Percentiles rank a stretch among this genome's conserved stretches.
phyloP scores from a whole-genome alignment of 176 grass and related monocot species.

The barley (Hordeum vulgare) region DNA sequence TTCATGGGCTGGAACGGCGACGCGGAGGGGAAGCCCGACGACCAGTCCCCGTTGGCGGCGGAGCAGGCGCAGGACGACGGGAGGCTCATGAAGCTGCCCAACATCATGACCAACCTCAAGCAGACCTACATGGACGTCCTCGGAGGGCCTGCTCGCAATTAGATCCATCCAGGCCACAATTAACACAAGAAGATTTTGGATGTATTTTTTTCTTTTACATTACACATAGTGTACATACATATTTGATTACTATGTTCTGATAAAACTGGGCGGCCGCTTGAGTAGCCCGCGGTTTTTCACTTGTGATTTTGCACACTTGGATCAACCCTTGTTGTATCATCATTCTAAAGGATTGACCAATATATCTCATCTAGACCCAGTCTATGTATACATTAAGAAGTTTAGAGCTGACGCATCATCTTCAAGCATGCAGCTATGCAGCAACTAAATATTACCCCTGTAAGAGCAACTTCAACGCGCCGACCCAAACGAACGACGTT shows the following conservation, averaged over 20 bases:
- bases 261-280: slow-evolving; percentile 11
- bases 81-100: slow-evolving; percentile 66
- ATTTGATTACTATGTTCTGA: not conserved
- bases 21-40: slow-evolving; percentile 14
- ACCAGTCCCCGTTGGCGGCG: slow-evolving; percentile 6
- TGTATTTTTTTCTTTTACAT: not conserved
- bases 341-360: not conserved
- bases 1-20: slow-evolving; percentile 77
- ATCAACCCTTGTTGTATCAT: not conserved
- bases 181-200: slow-evolving; percentile 21
- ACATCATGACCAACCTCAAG: slow-evolving; percentile 54
- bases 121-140: slow-evolving; percentile 56
- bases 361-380: slow-evolving; percentile 12
- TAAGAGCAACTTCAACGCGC: no score
- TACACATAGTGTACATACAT: slow-evolving; percentile 36
- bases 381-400: not conserved
- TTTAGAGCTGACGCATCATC: not conserved
- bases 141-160: slow-evolving; percentile 59
- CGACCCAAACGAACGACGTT: no score
- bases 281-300: not conserved
- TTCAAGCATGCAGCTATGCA: not conserved
- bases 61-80: slow-evolving; percentile 41
- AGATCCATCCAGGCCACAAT: slow-evolving; percentile 28
- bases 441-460: no score
- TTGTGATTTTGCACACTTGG: not conserved